Evolutionary conservation across 2,329 filamentous ascomycete genomes (phyloP), one percentile per base, ranked within the genome.

Genomic region (Trichocomaceae sp.): DNA sequence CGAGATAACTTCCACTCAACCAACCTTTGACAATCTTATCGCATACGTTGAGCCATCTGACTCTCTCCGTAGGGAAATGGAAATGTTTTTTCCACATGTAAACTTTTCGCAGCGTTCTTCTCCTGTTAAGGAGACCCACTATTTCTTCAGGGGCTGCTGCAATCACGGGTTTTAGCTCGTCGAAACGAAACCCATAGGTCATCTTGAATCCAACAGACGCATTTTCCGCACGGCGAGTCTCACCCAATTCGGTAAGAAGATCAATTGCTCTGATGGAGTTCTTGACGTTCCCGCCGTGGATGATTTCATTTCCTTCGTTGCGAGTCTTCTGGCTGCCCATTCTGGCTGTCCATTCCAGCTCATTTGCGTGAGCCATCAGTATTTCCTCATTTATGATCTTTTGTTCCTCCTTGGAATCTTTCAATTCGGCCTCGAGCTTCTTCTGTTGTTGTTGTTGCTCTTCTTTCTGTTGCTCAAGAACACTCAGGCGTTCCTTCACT

Each of bases 331-430:
- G 2, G n/a, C 35, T 17, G 6, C 19, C 6, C 9, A 20, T n/a
- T 35, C 39, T 26, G 35, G 41, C 49, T 45, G 17, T 45, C 49
- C 39, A 45, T 35, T 44, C 41, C 41, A 44, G 12, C 41, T 44
- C 41, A 20, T 44, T 44, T 44, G 41, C 41, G 5, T 20, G n/a
- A 44, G 17, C 41, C 41, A 20, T 20, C 20, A 74, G 39, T 79
- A 79, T 57, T 73, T 75, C 0, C 67, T 80, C 4, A 69, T 73
- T 13, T 76, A 78, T 57, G 74, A 5, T 29, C 35, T 42, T 15
- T 20, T 20, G 12, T 44, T 44, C 35, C 31, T 42, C 35, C 8
- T 20, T 33, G 22, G 12, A 31, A 50, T 42, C 4, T 19, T 51
- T 22, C 10, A 6, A 39, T 35, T 45, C 23, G n/a, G n/a, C n/a